Base-by-base conservation (phyloP, 768 basidiomycete species). In the Xanthoconium stramineum region DNA sequence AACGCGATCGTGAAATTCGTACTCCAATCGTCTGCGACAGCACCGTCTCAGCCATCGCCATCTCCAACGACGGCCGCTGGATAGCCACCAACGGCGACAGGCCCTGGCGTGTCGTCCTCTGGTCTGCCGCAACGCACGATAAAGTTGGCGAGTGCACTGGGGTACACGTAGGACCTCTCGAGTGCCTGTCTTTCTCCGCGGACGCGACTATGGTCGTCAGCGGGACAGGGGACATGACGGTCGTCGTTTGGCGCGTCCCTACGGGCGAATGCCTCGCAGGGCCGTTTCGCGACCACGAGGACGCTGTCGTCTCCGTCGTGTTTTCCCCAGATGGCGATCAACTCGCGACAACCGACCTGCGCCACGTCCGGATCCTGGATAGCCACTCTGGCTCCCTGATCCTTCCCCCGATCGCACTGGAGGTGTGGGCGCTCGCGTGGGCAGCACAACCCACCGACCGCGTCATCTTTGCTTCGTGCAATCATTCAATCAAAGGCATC, bases 21-120 rank as follows among this genome's bases (percentile, higher is more conserved):
- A 12, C 40, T 9, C 36, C 42, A 14, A 47, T 58, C 35, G 29
- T 33, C 20, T 48, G 20, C 7, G 7, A 20, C 20, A 42, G 30
- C 19, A 17, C 6, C 1, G 10, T 56, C 6, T 37, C 24, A 5
- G 17, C n/a, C 20, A 37, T 55, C n/a, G 39, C 33, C 37, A 33
- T 55, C 20, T 59, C 58, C 17, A 39, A 24, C 15, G 57, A 58
- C 20, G 57, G 57, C 29, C 57, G 35, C n/a, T 56, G 50, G 54
- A 52, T 59, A 19, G 53, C 57, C 39, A 59, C 50, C 4, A 17
- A n/a, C 13, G 38, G 39, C 67, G 72, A 2, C 8, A 42, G 28
- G 4, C 24, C 24, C 24, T 17, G 30, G 38, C 39, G 30, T 2
- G 29, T 57, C 15, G 30, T 15, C 11, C 19, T 60, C 13, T 59